phyloP scores from a whole-genome alignment of 345 rosid genomes.

The Syzygium oleosum region DNA sequence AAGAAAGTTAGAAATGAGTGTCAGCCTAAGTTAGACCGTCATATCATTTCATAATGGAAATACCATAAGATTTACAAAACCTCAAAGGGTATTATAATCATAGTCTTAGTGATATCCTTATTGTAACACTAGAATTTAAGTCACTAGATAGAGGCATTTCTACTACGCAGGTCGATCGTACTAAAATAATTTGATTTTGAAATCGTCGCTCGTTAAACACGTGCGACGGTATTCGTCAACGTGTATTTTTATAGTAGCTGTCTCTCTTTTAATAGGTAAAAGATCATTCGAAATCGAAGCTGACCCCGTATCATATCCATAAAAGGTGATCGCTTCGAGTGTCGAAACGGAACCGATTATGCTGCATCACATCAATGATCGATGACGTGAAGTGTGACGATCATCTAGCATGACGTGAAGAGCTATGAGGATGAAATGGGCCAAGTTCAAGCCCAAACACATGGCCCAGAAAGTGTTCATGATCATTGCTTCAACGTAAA shows the following conservation, averaged over 20 bases:
- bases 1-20: not conserved
- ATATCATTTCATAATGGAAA: not conserved
- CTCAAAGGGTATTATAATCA: not conserved
- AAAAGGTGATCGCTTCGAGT: not conserved
- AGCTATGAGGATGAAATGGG: not conserved
- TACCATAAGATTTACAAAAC: not conserved
- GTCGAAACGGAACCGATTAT: not conserved
- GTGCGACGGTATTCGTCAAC: no score
- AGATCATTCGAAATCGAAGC: not conserved
- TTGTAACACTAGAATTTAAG: not conserved
- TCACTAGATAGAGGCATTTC: not conserved
- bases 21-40: fast-evolving
- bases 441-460: not conserved
- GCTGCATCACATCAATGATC: not conserved
- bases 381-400: fast-evolving
- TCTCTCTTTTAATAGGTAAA: not conserved
- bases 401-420: not conserved
- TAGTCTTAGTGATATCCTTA: fast-evolving
- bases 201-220: not conserved
- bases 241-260: fast-evolving
- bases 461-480: not conserved
- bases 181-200: not conserved
- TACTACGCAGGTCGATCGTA: fast-evolving
- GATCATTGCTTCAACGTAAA: not conserved
- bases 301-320: not conserved